These are phyloP conservation scores for Hypoxylon sp. DNA, from an alignment of 2,329 filamentous ascomycete genomes.

Conservation along the genomic window DNA sequence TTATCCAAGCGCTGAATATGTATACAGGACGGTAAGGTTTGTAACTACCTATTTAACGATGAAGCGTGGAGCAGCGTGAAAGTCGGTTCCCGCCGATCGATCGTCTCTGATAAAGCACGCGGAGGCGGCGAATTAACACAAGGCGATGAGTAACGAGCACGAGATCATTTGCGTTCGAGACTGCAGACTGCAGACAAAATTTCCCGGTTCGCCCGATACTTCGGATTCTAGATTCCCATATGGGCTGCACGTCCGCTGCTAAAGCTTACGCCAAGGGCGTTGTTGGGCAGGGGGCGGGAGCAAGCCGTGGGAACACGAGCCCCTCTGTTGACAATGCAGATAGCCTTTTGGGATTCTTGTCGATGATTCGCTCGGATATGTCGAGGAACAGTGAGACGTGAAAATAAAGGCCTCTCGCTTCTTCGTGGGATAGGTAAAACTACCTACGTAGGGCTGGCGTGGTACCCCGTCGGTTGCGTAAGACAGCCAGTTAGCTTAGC, in stretches of 20 bases:
- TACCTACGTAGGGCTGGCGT: too few species aligned
- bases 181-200: background rate
- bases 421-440: background rate
- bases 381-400: background rate
- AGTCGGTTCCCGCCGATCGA: background rate
- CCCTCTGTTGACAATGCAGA: constrained; percentile 2
- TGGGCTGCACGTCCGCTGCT: constrained; percentile 6
- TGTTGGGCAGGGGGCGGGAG: background rate
- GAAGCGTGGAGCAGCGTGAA: background rate
- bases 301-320: constrained; percentile 23
- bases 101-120: background rate
- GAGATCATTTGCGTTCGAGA: constrained; percentile 11
- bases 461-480: background rate
- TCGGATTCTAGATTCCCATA: constrained; percentile 23
- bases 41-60: background rate
- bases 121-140: constrained; percentile 1
- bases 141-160: constrained; percentile 15
- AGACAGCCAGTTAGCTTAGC: background rate
- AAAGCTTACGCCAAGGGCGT: constrained; percentile 34
- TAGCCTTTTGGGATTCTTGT: background rate
- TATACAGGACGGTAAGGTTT: background rate
- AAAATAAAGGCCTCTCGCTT: background rate
- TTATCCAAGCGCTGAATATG: background rate
- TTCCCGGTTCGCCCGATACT: background rate
- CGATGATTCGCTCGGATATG: background rate